These are phyloP conservation scores for Penicillium bovifimosum DNA, from an alignment of 495 filamentous ascomycete species.

Conservation along the genomic window DNA sequence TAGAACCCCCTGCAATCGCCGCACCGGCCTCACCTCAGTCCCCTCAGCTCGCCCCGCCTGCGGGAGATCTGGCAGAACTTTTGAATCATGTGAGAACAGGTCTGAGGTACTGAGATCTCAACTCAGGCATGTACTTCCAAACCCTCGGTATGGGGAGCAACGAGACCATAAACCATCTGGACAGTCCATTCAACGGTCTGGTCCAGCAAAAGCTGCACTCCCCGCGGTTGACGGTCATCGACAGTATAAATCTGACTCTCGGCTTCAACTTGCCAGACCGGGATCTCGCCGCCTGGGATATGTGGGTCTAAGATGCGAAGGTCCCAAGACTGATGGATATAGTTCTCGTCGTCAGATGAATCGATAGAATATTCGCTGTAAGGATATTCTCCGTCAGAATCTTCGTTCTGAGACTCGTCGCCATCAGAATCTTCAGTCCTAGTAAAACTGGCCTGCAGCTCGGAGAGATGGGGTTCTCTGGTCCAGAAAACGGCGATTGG, in stretches of 20 bases:
- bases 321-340: no score
- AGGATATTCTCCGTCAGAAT: no score
- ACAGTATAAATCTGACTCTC: neutral
- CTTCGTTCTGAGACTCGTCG: no score
- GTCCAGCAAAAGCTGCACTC: neutral
- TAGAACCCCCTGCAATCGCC: no score
- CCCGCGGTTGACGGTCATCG: neutral
- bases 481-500: neutral
- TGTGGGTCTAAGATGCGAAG: neutral
- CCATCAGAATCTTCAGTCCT: no score
- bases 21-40: no score
- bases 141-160: neutral
- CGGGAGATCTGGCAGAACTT: no score
- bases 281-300: neutral
- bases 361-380: neutral
- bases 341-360: neutral
- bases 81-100: no score
- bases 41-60: no score
- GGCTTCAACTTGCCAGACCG: constrained; percentile 2
- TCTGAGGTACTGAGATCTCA: no score
- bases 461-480: neutral
- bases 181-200: constrained; percentile 5
- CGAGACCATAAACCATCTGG: neutral
- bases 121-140: no score
- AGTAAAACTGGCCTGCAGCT: neutral